Base-by-base conservation (phyloP, 768 basidiomycete genomes). In the Russula dissimulans region DNA sequence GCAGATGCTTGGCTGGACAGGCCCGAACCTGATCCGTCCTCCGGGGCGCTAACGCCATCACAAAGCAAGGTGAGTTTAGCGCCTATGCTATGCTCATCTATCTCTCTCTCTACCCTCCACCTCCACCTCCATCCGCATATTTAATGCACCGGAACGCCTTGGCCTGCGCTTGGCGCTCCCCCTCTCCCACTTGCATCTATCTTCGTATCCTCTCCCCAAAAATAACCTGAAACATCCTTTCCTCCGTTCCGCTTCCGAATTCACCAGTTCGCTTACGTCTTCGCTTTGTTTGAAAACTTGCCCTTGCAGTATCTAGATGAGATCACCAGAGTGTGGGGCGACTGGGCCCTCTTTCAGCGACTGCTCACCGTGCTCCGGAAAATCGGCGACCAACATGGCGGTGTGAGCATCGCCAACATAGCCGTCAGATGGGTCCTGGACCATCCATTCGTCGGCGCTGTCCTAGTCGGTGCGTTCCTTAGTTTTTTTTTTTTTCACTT, bases 341-440 rank as follows among this genome's bases (percentile, higher is more conserved):
- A 71, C 50, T 92, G 89, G 89, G 65, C 74, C 8, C 78, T 91
- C 31, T 91, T 92, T 71, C 90, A 91, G 67, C 67, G 72, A 0
- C 78, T 92, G 0, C 73, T 92, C 44, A 56, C 68, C 22, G 78
- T 80, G 43, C 76, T 92, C 36, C 79, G 82, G 22, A 67, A 64
- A n/a, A 79, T 91, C 57, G 89, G 82, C 4, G 80, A 86, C 74
- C 80, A 79, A 26, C 84, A 89, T 70, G 79, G 77, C 22, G 79
- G 81, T 11, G 73, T 77, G 48, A 87, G 83, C 71, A 83, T 92
- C 41, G 81, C 90, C 55, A 91, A 91, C 68, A 74, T 92, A 42
- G 88, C 89, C 36, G 86, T 83, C 2, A 83, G 89, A 15, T 91
- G 89, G 89, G 86, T 91, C 0, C 76, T 92, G 22, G 87, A 92